Evolutionary conservation across 2,329 filamentous ascomycete species (phyloP), one percentile per base, ranked within the genome.

Genomic region (Fusarium praegraminearum): DNA sequence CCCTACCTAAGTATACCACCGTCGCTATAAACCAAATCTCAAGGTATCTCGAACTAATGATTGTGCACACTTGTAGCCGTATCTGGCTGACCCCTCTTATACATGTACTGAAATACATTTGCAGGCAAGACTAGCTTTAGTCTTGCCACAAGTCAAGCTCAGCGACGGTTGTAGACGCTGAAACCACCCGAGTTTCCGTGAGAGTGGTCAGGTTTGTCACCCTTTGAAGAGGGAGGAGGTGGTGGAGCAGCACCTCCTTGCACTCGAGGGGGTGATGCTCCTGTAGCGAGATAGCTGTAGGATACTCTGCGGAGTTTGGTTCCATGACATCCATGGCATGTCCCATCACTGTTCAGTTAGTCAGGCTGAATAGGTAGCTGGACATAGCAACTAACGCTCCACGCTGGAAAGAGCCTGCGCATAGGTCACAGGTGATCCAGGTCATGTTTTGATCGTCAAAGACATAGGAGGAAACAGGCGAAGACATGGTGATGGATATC

Each of bases 371-470:
- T 4, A 36, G 13, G 16, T 4, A 26, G 24, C 8, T 24, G 18
- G 10, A n/a, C 12, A 46, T 30, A 24, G 7, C 1, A 28, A 65
- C 72, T 20, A 50, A 74, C 72, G 57, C 59, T 35, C 52, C 47
- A 15, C 72, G 68, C 26, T 70, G 65, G 35, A 74, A 74, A 5
- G 72, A 74, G 18, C 72, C 72, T 16, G 60, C 64, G 57, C 72
- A 74, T 18, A 73, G 40, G 57, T 74, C 69, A 35, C 72, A 74
- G 11, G 72, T 74, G 46, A 74, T 73, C 71, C 67, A 73, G 18
- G 71, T 73, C 71, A 73, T 73, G 43, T 64, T 64, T 40, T 73
- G 36, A 15, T 73, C 69, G 49, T 73, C 71, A 56, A 73, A 73
- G 47, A 62, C 54, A 33, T 73, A 73, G 2, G 54, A 49, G 32